Evolutionary conservation across 2,329 filamentous ascomycete species (phyloP).

Genomic region (Colletotrichum sojae): DNA sequence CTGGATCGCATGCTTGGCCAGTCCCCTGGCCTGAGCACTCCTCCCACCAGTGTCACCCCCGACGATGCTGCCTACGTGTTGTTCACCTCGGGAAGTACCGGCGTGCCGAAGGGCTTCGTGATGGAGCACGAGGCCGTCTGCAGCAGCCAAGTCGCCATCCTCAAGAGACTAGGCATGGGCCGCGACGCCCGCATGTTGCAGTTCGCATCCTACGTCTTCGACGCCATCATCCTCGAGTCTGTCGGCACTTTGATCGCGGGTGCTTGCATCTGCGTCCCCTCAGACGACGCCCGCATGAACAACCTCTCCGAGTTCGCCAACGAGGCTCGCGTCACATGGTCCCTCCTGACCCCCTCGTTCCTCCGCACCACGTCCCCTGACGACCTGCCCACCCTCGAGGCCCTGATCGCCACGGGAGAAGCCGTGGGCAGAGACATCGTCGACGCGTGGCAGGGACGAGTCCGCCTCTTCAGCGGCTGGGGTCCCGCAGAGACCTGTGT

Average conservation of each 20-base stretch:
- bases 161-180: conserved; percentile 32
- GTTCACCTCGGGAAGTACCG: conserved; percentile 68
- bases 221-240: conserved; percentile 66
- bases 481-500: neutral
- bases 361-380: conserved; percentile 59
- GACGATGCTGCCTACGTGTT: conserved; percentile 53
- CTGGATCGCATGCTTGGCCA: too few relatives aligned
- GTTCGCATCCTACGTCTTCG: conserved; percentile 67
- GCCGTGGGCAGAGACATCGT: conserved; percentile 59
- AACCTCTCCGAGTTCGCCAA: conserved; percentile 56
- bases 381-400: conserved; percentile 53
- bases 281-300: conserved; percentile 61
- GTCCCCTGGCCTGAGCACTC: too few relatives aligned
- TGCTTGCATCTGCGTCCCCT: conserved; percentile 71
- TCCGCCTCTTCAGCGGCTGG: conserved; percentile 13
- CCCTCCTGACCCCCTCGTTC: conserved; percentile 70
- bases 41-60: too few relatives aligned
- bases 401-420: conserved; percentile 60
- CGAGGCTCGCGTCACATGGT: conserved; percentile 59
- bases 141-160: conserved; percentile 40
- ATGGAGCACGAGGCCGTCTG: conserved; percentile 46
- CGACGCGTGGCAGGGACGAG: conserved; percentile 56
- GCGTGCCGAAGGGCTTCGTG: conserved; percentile 65
- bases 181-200: conserved; percentile 50
- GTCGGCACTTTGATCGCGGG: conserved; percentile 67